Evolutionary conservation across 2,329 filamentous ascomycete genomes (phyloP), one percentile per base, ranked within the genome.

Genomic region (Periconia macrospinosa): DNA sequence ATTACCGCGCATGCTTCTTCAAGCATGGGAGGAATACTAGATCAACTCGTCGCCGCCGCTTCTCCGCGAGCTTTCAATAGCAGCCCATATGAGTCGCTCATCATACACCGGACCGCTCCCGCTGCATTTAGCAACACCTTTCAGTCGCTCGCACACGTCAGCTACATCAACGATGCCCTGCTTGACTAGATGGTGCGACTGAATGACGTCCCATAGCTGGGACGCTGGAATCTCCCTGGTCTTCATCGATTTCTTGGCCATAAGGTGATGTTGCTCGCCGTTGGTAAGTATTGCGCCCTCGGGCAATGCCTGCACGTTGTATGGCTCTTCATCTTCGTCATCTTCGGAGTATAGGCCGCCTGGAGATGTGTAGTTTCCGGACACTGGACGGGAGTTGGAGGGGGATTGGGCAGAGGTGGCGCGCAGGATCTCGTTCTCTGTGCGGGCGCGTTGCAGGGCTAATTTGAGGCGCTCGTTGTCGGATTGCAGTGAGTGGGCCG

Each of bases 401-500:
- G 66, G 75, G 42, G 43, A 45, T 11, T 62, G 62, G 19, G 71
- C 78, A 7, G 87, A 86, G 1, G 91, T 96, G 6, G 91, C 91
- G 45, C 91, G 88, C 35, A 97, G 79, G 50, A 97, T 92, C 75
- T 97, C 90, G 72, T 97, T 97, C 72, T 97, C 92, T 9, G 91
- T 96, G 56, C 86, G 87, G 49, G 90, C 86, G 68, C 90, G 89
- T 61, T 94, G 90, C 27, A 97, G 80, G 66, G 95, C 88, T 18
- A 89, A 85, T 75, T 91, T 93, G 27, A 97, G 79, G 33, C 88
- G 86, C 73, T 96, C 90, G 69, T 97, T 97, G 72, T 97, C 92
- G 43, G 87, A 85, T 41, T 87, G 83, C 0, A 94, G 83, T 33
- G 84, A 82, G 51, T 86, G 83, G 48, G 90, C 89, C 47, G 87